A percentile compares a stretch with the other conserved stretches of the same genome.
Evolutionary conservation across 2,329 filamentous ascomycete genomes (phyloP).

Genomic region (Zopfia rhizophila): DNA sequence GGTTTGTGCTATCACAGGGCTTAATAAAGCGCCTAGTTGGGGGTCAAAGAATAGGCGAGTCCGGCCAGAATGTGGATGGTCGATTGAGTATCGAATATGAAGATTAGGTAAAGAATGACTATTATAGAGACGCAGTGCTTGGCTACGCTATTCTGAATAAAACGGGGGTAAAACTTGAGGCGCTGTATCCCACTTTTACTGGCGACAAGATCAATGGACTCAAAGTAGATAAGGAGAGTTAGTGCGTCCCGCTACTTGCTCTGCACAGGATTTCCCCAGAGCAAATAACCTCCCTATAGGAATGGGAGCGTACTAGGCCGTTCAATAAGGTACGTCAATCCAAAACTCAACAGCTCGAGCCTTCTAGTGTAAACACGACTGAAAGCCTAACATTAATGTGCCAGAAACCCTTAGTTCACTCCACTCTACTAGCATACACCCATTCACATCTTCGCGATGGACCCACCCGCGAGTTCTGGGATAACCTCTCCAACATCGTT

Average conservation of each 20-base stretch:
- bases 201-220: slow-evolving; percentile 62
- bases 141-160: slow-evolving; percentile 50
- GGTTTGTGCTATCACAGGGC: slow-evolving; percentile 59
- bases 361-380: not conserved
- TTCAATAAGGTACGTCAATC: slow-evolving; percentile 42
- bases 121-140: slow-evolving; percentile 53
- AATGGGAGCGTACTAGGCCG: slow-evolving; percentile 56
- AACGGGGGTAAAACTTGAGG: slow-evolving; percentile 48
- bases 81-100: slow-evolving; percentile 45
- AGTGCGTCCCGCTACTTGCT: slow-evolving; percentile 57
- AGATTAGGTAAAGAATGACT: slow-evolving; percentile 56
- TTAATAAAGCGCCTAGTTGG: slow-evolving; percentile 61
- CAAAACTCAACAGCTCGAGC: not conserved
- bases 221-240: slow-evolving; percentile 50
- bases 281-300: slow-evolving; percentile 62
- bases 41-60: no score
- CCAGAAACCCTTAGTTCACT: slow-evolving; percentile 51
- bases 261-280: slow-evolving; percentile 52
- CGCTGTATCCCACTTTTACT: slow-evolving; percentile 50
- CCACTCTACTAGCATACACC: slow-evolving; percentile 50
- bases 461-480: slow-evolving; percentile 47
- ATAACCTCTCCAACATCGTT: slow-evolving; percentile 45
- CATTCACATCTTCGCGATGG: slow-evolving; percentile 45
- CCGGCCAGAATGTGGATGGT: no score
- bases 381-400: not conserved